These are phyloP conservation scores for Fusarium chlamydosporum DNA, from an alignment of 2,329 filamentous ascomycete species.

Conservation along the genomic window DNA sequence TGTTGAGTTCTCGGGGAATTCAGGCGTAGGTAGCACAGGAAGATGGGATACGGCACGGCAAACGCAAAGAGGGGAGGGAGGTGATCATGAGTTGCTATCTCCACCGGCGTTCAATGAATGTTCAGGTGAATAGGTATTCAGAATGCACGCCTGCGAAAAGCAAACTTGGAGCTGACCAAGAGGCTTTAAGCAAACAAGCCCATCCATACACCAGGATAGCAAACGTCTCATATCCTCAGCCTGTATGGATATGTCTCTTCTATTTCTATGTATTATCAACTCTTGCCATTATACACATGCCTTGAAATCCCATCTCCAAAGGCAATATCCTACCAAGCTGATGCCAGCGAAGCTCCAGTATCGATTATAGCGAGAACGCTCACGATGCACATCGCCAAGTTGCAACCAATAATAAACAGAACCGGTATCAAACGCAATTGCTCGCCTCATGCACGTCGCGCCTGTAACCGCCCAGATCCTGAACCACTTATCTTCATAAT, in stretches of 20 bases:
- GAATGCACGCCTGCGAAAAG: background rate
- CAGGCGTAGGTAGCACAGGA: background rate
- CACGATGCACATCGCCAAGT: slow-evolving; percentile 29
- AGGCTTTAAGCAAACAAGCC: background rate
- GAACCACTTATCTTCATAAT: slow-evolving; percentile 25
- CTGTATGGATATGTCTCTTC: slow-evolving; percentile 28
- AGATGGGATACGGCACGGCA: background rate
- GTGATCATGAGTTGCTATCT: too few relatives aligned
- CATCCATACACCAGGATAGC: background rate
- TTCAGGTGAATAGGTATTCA: background rate
- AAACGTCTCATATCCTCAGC: background rate
- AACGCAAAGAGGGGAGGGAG: too few relatives aligned
- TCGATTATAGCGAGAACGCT: slow-evolving; percentile 30
- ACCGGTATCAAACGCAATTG: slow-evolving; percentile 26
- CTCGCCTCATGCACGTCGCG: slow-evolving; percentile 29
- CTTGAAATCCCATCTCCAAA: slow-evolving; percentile 37
- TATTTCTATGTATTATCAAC: slow-evolving; percentile 45
- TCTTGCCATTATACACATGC: slow-evolving; percentile 44
- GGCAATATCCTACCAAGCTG: slow-evolving; percentile 24
- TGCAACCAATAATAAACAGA: slow-evolving; percentile 29
- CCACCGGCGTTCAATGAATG: background rate
- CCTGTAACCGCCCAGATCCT: slow-evolving; percentile 31
- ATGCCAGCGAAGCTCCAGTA: slow-evolving; percentile 14
- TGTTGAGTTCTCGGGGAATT: background rate
- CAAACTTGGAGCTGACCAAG: background rate